These are phyloP conservation scores for Neoascochyta sp. DNA, from an alignment of 2,329 filamentous ascomycete species.

Conservation along the genomic window DNA sequence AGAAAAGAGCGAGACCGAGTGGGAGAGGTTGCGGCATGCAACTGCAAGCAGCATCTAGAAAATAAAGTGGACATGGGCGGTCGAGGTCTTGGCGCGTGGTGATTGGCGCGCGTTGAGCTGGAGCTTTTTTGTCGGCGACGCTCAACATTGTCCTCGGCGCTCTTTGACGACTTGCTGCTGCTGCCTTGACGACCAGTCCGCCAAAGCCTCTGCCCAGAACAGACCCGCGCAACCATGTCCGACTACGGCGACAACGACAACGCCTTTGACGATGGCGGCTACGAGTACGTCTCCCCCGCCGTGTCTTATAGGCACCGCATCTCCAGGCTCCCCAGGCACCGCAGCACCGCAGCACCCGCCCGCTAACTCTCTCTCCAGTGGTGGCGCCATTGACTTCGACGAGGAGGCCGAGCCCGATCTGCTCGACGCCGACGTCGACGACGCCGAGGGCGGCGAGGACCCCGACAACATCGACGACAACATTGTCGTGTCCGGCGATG, in stretches of 20 bases:
- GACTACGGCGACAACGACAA: slow-evolving; percentile 45
- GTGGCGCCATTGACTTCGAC: slow-evolving; percentile 53
- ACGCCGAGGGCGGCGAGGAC: slow-evolving; percentile 41
- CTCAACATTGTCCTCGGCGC: too few relatives aligned
- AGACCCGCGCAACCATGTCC: slow-evolving; percentile 35
- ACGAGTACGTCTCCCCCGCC: slow-evolving; percentile 25
- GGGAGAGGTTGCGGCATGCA: slow-evolving; percentile 3
- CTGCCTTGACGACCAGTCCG: background rate
- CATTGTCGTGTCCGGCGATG: slow-evolving; percentile 50
- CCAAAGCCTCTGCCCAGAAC: background rate
- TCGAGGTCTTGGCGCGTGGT: slow-evolving; percentile 20
- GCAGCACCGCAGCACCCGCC: slow-evolving; percentile 13
- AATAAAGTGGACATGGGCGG: slow-evolving; percentile 9
- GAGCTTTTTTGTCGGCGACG: slow-evolving; percentile 17
- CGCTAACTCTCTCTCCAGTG: slow-evolving; percentile 15
- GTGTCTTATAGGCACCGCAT: slow-evolving; percentile 1
- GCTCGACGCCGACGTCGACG: slow-evolving; percentile 61
- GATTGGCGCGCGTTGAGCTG: slow-evolving; percentile 11
- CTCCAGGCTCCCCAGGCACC: slow-evolving; percentile 1
- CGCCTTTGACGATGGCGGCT: slow-evolving; percentile 28
- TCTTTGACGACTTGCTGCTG: slow-evolving; percentile 16
- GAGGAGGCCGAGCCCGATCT: slow-evolving; percentile 60
- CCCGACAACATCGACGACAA: slow-evolving; percentile 38
- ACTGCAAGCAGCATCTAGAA: slow-evolving; percentile 6
- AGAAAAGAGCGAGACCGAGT: too few relatives aligned